phyloP scores from a whole-genome alignment of 805 yeast genomes.

The Lachancea lanzarotensis region DNA sequence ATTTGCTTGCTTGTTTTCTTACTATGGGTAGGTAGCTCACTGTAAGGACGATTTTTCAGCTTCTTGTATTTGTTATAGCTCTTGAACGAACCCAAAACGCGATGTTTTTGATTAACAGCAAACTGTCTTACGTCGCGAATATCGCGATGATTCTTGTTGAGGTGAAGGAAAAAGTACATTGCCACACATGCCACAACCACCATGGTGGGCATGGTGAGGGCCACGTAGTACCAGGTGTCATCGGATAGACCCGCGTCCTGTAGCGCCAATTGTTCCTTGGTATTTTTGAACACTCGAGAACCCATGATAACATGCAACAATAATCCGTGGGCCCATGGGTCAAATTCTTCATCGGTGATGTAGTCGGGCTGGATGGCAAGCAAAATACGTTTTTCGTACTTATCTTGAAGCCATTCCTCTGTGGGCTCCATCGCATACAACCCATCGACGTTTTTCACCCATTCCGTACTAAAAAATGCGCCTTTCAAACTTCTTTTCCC shows the following conservation, averaged over 20 bases:
- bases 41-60: conserved; percentile 35
- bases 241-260: conserved; percentile 41
- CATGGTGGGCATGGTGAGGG: conserved; percentile 61
- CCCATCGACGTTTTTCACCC: conserved; percentile 62
- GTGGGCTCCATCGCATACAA: conserved; percentile 53
- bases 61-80: conserved; percentile 28
- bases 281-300: conserved; percentile 36
- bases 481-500: conserved; percentile 37
- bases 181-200: conserved; percentile 53
- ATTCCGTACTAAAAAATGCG: conserved; percentile 64
- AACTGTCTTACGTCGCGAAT: conserved; percentile 38
- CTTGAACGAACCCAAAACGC: conserved; percentile 36
- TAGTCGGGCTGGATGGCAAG: conserved; percentile 70
- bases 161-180: conserved; percentile 57
- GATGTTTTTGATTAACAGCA: conserved; percentile 33
- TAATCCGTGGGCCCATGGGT: conserved; percentile 47
- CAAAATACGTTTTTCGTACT: conserved; percentile 48
- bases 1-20: conserved; percentile 26
- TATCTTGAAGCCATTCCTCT: conserved; percentile 58
- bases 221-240: conserved; percentile 52
- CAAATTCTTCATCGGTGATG: conserved; percentile 59
- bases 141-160: conserved; percentile 53
- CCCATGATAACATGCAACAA: conserved; percentile 39
- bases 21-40: conserved; percentile 36
- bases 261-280: conserved; percentile 38